Evolutionary conservation across 192 early-diverging fungal species (phyloP).

Genomic region (Linnemannia hyalina): DNA sequence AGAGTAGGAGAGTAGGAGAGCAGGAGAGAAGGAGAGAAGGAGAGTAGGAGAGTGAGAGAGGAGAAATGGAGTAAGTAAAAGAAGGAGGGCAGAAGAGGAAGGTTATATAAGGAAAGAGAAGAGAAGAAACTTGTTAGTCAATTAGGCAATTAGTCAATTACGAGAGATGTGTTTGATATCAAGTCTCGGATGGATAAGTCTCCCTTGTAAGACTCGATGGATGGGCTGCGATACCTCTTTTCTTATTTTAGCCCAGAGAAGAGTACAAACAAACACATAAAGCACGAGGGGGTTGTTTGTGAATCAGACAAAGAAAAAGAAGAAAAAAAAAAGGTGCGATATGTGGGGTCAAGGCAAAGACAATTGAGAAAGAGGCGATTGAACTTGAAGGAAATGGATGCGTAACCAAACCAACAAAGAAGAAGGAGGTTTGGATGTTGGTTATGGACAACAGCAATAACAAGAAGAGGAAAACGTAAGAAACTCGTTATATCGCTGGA

Average conservation of each 20-base stretch:
- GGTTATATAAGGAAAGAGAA: not conserved
- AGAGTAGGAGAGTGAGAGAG: not conserved
- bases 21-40: not conserved
- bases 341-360: not conserved
- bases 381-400: not conserved
- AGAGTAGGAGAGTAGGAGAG: not conserved
- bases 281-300: not conserved
- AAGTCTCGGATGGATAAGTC: not conserved
- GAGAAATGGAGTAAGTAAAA: not conserved
- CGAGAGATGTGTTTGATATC: not conserved
- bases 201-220: not conserved
- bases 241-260: slow-evolving; percentile 3
- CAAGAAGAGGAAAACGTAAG: not conserved
- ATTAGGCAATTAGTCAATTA: not conserved
- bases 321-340: not conserved
- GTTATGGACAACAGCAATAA: not conserved
- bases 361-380: not conserved
- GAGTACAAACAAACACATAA: not conserved
- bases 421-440: not conserved
- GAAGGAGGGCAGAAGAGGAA: not conserved
- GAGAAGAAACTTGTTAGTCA: not conserved
- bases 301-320: not conserved
- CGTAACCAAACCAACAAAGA: not conserved
- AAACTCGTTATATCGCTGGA: not conserved
- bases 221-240: not conserved